Evolutionary conservation across 768 basidiomycete genomes (phyloP), one percentile per base, ranked within the genome.

Genomic region (Russula earlei): DNA sequence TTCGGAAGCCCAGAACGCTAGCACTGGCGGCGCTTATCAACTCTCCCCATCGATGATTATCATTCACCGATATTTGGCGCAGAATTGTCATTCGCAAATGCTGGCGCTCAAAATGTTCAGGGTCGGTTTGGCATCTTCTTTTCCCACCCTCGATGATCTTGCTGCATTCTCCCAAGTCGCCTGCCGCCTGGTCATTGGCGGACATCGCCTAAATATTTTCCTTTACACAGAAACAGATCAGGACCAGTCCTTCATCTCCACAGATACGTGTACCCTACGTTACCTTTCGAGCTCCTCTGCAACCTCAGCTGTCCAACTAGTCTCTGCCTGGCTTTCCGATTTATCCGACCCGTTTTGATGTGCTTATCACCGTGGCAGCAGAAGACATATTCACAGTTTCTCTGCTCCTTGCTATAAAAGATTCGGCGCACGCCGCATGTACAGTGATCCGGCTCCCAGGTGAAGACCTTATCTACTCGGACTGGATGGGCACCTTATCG

Each of bases 401-500:
- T 17, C 19, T 59, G 15, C 24, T 44, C 15, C 36, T 41, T 15
- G 31, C 37, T 31, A 25, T 60, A 12, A 40, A 40, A 22, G 24
- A 40, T 19, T 46, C 55, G 2, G 31, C 42, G 3, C 25, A 49
- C 17, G 43, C 41, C 14, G 31, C 68, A 20, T 63, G 67, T 25
- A 70, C 71, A 10, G 17, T 75, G 10, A 67, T 83, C 1, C 70
- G 70, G 20, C 66, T 85, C 25, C 77, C 77, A 31, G 70, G 70
- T 8, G 60, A 58, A n/a, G 80, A 85, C 58, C 65, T 87, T 27
- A 66, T 63, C 15, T 73, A 78, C 57, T 74, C 73, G 2, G 72
- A 76, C 29, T 89, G 86, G 87, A 80, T 87, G 70, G 73, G 75
- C 3, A 71, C 80, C 0, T 70, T 89, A 24, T 70, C 78, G 2